A percentile compares a stretch with the other conserved stretches of the same genome.
Evolutionary conservation across 805 yeast species (phyloP).

Genomic region (Lipomyces mesembrius): DNA sequence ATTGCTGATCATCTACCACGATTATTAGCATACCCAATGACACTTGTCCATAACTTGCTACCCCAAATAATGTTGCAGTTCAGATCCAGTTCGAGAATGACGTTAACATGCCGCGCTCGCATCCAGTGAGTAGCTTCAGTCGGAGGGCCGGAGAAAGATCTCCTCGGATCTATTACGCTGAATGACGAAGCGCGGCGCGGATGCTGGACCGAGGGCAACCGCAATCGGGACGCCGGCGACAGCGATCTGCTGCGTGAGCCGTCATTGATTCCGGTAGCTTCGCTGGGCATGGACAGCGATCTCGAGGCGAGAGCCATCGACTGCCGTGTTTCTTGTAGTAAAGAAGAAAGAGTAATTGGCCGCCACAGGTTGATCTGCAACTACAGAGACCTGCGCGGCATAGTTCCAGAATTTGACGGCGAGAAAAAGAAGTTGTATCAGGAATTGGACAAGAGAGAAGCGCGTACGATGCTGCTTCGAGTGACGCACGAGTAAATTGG

Average conservation of each 20-base stretch:
- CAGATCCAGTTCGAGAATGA: slow-evolving; percentile 81
- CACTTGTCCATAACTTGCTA: slow-evolving; percentile 74
- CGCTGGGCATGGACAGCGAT: not conserved
- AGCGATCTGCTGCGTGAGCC: not conserved
- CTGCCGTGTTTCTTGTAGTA: not conserved
- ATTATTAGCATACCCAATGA: slow-evolving; percentile 59
- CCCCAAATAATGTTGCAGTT: slow-evolving; percentile 78
- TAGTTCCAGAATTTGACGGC: not conserved
- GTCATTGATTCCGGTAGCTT: not conserved
- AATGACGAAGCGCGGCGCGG: not conserved
- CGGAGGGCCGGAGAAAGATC: not conserved
- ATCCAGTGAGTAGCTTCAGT: slow-evolving; percentile 15
- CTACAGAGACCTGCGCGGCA: slow-evolving; percentile 6
- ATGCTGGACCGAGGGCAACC: not conserved
- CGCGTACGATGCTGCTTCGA: not conserved
- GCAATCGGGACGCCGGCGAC: slow-evolving; percentile 4
- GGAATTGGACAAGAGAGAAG: not conserved
- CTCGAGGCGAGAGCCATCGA: not conserved
- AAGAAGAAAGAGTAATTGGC: not conserved
- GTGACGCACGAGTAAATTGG: not conserved
- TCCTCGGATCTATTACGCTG: not conserved
- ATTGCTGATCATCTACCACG: not conserved
- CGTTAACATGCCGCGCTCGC: slow-evolving; percentile 48
- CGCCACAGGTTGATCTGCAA: slow-evolving; percentile 2
- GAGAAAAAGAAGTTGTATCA: not conserved